Conservation (phyloP, 192 early-diverging fungal genomes). For the Backusella mclennaniae region DNA sequence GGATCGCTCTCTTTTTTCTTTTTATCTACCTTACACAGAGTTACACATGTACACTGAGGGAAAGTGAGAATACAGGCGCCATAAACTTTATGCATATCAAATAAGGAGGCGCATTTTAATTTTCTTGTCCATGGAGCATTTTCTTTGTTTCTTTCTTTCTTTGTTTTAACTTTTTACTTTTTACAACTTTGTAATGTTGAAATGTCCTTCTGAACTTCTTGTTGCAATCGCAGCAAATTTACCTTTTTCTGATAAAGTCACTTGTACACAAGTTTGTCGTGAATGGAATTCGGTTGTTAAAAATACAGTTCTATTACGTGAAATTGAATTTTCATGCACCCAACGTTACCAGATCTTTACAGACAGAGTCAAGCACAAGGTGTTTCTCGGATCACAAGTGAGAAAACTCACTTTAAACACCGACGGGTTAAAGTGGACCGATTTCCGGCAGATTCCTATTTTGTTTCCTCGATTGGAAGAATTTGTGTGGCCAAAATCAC, state of each 20-base stretch:
- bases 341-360: background rate
- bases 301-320: background rate
- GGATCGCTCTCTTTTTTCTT: too few relatives aligned
- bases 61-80: background rate
- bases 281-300: background rate
- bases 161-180: background rate
- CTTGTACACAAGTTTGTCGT: background rate
- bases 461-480: background rate
- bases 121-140: background rate
- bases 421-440: background rate
- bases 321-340: background rate
- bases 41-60: background rate
- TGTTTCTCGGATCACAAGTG: background rate
- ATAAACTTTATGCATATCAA: background rate
- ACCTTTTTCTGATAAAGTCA: background rate
- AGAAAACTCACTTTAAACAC: constrained; percentile 1
- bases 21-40: background rate
- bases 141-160: background rate
- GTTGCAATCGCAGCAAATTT: background rate
- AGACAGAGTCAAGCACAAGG: background rate
- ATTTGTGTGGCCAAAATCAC: background rate
- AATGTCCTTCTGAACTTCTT: background rate
- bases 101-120: background rate
- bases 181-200: background rate
- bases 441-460: background rate